Evolutionary conservation across 371 early-diverging fungal genomes (phyloP).

Genomic region (Rhizomucor miehei): DNA sequence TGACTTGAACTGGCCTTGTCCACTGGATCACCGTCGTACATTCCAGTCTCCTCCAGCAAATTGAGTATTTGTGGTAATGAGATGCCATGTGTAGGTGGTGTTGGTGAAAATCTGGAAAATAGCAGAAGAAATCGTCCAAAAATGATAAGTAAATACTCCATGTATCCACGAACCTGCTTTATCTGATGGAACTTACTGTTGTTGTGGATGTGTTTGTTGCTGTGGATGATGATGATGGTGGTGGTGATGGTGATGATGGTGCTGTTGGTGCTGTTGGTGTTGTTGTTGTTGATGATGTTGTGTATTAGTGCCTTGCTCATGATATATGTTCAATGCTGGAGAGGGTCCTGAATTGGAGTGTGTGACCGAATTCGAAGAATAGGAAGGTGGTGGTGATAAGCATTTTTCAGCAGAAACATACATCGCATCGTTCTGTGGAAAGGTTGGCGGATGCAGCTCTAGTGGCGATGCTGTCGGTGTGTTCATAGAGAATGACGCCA

Average conservation of each 20-base stretch:
- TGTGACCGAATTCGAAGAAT: no score
- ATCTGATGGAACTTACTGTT: no score
- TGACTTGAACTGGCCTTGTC: neutral
- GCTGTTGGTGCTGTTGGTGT: neutral
- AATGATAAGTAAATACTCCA: no score
- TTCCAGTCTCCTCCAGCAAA: constrained; percentile 12
- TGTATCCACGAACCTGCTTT: no score
- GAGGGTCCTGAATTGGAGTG: no score
- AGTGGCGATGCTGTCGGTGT: neutral
- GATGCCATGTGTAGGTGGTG: constrained; percentile 12
- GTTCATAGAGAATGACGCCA: constrained; percentile 1
- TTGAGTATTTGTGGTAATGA: constrained; percentile 11
- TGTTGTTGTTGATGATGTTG: no score
- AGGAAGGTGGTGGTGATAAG: neutral
- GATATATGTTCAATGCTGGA: no score
- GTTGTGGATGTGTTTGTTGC: no score
- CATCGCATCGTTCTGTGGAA: neutral
- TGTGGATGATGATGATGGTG: neutral
- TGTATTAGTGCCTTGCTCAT: no score
- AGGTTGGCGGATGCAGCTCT: neutral
- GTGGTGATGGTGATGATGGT: constrained; percentile 7
- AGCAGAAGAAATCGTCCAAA: no score
- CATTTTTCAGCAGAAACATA: neutral
- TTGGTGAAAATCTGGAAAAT: neutral
- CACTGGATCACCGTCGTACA: constrained; percentile 14